phyloP scores from a whole-genome alignment of 129 eudicot genomes.

The Mikania micrantha region DNA sequence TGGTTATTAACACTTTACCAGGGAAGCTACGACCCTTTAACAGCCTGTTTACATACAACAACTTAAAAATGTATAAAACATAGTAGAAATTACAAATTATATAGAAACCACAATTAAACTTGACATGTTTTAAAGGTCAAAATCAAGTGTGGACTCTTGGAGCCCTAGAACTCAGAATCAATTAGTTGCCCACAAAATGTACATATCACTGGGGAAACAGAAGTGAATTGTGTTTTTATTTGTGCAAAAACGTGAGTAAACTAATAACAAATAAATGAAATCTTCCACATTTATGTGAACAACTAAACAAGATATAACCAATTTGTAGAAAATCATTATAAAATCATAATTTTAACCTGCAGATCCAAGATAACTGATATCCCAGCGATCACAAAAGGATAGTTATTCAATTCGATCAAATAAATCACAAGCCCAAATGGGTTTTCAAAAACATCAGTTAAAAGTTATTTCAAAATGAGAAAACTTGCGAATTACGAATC shows the following conservation, averaged over 20 bases:
- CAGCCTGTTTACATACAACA: constrained; percentile 39
- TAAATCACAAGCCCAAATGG: neutral
- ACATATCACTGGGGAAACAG: constrained; percentile 8
- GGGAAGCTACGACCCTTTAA: constrained; percentile 94
- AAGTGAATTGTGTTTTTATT: neutral
- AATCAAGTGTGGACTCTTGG: constrained; percentile 13
- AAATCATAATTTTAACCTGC: constrained; percentile 19
- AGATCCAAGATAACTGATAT: constrained; percentile 27
- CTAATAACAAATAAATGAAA: neutral
- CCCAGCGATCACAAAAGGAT: neutral
- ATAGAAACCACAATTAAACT: neutral
- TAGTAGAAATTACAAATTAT: neutral
- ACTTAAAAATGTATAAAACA: neutral
- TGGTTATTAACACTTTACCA: constrained; percentile 83
- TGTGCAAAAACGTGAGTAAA: neutral
- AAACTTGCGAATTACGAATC: constrained; percentile 10
- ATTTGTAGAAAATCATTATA: neutral
- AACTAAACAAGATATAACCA: too few relatives aligned
- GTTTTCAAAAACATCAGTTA: constrained; percentile 14
- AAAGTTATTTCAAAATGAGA: neutral
- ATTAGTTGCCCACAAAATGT: neutral
- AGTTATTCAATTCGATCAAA: constrained; percentile 14
- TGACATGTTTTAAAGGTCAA: neutral
- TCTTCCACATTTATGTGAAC: constrained; percentile 7
- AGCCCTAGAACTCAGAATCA: constrained; percentile 15